phyloP scores from a whole-genome alignment of 129 eudicot species.

The Apium graveolens region DNA sequence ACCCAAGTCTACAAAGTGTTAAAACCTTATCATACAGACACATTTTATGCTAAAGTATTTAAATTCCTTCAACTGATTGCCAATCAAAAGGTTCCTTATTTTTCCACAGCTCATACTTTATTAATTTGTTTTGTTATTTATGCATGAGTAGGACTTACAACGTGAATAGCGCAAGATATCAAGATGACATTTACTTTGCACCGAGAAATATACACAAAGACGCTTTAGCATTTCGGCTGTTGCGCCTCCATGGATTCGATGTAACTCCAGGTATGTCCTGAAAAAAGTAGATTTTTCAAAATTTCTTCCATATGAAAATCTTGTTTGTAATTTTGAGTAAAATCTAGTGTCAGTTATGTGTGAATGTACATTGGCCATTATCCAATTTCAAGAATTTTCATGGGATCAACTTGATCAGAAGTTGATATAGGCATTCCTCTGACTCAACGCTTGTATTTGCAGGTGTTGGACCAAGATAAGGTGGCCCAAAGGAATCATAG shows the following conservation, averaged over 20 bases:
- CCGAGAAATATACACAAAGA: conserved; percentile 42
- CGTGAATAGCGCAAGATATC: conserved; percentile 7
- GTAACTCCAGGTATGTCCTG: conserved; percentile 32
- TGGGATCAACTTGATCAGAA: too few relatives aligned
- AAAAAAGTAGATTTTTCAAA: background rate
- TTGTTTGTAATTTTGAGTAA: background rate
- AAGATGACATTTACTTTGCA: background rate
- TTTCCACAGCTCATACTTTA: background rate
- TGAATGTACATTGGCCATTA: background rate
- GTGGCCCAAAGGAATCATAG: too few relatives aligned
- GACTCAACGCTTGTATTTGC: background rate
- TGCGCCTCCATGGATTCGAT: conserved; percentile 42
- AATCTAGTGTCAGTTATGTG: too few relatives aligned
- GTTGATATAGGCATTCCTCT: background rate
- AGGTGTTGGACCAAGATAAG: too few relatives aligned
- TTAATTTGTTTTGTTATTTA: too few relatives aligned
- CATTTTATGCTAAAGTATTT: too few relatives aligned
- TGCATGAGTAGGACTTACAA: conserved; percentile 22
- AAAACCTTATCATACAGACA: too few relatives aligned
- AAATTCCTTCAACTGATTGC: background rate
- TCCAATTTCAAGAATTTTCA: background rate
- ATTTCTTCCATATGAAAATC: background rate
- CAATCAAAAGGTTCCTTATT: too few relatives aligned
- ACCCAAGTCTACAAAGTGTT: too few relatives aligned
- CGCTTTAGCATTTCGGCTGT: conserved; percentile 51